phyloP scores from a whole-genome alignment of 2,329 filamentous ascomycete genomes.

The Fusarium albidum region DNA sequence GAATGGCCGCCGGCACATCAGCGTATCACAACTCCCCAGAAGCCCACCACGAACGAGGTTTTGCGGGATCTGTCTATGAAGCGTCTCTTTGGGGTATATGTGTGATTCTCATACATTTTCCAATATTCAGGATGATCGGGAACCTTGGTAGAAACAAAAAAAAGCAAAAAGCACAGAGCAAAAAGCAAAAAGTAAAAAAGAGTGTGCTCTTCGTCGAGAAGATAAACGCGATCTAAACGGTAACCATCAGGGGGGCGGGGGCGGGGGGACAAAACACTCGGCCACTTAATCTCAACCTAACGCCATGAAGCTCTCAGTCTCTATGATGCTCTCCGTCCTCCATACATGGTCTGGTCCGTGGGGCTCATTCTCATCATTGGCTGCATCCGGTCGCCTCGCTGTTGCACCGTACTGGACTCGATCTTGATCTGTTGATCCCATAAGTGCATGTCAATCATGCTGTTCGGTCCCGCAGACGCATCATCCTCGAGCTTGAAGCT shows the following conservation, averaged over 20 bases:
- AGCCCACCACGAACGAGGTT: constrained; percentile 1
- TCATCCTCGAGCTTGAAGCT: constrained; percentile 41
- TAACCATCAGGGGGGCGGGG: constrained; percentile 24
- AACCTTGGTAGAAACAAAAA: constrained; percentile 11
- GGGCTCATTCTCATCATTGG: constrained; percentile 35
- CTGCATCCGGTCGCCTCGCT: constrained; percentile 33
- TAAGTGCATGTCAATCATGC: constrained; percentile 42
- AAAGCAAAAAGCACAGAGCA: constrained; percentile 28
- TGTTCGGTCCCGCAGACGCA: constrained; percentile 27
- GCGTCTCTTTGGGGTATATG: constrained; percentile 36
- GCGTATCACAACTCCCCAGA: not conserved
- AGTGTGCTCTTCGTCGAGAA: constrained; percentile 45
- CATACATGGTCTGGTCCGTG: constrained; percentile 32
- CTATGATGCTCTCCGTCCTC: constrained; percentile 34
- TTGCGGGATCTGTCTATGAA: constrained; percentile 20
- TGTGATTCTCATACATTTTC: constrained; percentile 24
- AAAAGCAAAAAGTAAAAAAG: too few species aligned
- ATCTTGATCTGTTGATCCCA: constrained; percentile 45
- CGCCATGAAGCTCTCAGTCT: constrained; percentile 5
- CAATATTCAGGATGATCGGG: constrained; percentile 13
- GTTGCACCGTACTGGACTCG: constrained; percentile 34
- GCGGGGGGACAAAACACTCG: constrained; percentile 7
- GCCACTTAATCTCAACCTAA: constrained; percentile 9
- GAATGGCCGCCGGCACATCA: not conserved
- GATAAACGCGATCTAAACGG: constrained; percentile 44